Evolutionary conservation across 495 filamentous ascomycete genomes (phyloP), one percentile per base, ranked within the genome.

Genomic region (Talaromyces thailandensis): DNA sequence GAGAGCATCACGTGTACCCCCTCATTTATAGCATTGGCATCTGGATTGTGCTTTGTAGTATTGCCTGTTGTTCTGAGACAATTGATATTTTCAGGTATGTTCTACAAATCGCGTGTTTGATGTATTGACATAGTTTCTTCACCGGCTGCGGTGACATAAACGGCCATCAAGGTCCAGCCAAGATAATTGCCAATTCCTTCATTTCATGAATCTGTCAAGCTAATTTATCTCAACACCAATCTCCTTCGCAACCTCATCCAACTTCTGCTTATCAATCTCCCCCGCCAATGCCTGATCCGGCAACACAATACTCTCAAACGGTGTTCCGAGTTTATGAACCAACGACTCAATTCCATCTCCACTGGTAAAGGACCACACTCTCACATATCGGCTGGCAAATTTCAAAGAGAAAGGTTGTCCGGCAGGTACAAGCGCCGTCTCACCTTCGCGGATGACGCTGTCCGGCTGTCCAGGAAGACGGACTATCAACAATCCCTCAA

Each of bases 371-470:
- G 74, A 73, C 70, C 75, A 78, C 3, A 75, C 66, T 18, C 70
- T 72, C 24, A 77, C 75, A 69, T 71, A 80, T 61, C 64, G 65
- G 65, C 73, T 76, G 60, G 69, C 71, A 40, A 74, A 76, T 16
- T 64, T 69, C 60, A 78, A 63, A 0, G 69, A 66, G 61, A 74
- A 80, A 3, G 68, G 69, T 66, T 74, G 70, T 16, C 75, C 75
- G 32, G 73, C 74, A 31, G 76, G 76, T 60, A 78, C 69, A 24
- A 77, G 73, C 11, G 74, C 71, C 12, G 75, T 78, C 65, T 79
- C 76, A 6, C 73, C 73, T 56, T 72, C 69, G n/a, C 35, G 35
- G 35, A 40, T 40, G 14, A 40, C 35, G 3, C 35, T 72, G 67
- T 69, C 64, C 18, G 67, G 66, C 28, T 62, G 60, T 3, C 68